These are phyloP conservation scores for Rubus parviflorus DNA, from an alignment of 306 rosid genomes.

Conservation along the genomic window DNA sequence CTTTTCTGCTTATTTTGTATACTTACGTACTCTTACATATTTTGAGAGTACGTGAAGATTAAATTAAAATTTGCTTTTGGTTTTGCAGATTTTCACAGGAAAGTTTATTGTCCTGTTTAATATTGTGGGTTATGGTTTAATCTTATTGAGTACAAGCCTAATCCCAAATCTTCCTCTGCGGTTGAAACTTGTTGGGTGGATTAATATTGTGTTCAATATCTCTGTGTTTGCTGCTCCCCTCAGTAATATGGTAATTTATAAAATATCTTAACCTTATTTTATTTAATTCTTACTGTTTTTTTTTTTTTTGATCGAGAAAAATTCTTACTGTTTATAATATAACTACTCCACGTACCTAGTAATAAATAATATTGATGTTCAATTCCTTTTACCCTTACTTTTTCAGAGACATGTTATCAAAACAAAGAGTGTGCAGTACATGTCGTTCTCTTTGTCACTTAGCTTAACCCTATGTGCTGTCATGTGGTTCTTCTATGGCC, in stretches of 20 bases:
- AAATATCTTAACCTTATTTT: background rate
- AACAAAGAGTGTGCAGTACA: constrained; percentile 44
- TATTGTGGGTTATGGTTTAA: constrained; percentile 20
- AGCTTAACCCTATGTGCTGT: constrained; percentile 37
- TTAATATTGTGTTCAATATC: constrained; percentile 33
- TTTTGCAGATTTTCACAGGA: constrained; percentile 31
- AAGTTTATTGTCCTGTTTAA: constrained; percentile 34
- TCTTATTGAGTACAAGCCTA: constrained; percentile 24
- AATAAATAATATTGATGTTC: background rate
- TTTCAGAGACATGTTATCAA: constrained; percentile 41
- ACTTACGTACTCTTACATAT: background rate
- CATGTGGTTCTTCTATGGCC: constrained; percentile 44
- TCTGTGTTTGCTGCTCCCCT: constrained; percentile 54
- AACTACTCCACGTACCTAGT: background rate
- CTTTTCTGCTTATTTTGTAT: background rate
- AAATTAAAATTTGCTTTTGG: background rate
- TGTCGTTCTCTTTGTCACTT: constrained; percentile 43
- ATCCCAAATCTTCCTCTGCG: background rate
- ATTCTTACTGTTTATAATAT: background rate
- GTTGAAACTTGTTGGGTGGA: constrained; percentile 38
- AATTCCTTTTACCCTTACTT: background rate
- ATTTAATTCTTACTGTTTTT: background rate
- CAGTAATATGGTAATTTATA: constrained; percentile 34
- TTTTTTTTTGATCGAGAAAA: too few species aligned
- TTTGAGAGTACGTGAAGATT: background rate